Evolutionary conservation across 345 rosid genomes (phyloP).

Genomic region (Brassica incana): DNA sequence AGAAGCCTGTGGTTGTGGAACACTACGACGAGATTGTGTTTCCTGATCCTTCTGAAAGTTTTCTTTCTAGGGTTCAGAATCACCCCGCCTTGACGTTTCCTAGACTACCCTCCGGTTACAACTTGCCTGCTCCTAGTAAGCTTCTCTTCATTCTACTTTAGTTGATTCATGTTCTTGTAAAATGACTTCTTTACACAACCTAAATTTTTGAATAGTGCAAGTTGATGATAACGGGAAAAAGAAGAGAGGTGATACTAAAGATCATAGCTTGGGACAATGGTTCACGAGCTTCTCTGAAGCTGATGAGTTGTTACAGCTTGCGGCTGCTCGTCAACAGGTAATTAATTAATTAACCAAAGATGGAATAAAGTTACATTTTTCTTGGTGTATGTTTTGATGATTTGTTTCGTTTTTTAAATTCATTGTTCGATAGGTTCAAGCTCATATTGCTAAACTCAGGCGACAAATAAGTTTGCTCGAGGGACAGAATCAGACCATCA

Average conservation of each 20-base stretch:
- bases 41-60: slow-evolving; percentile 62
- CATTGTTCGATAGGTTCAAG: slow-evolving; percentile 56
- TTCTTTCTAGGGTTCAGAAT: slow-evolving; percentile 63
- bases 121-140: slow-evolving; percentile 60
- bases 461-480: slow-evolving; percentile 64
- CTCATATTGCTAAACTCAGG: slow-evolving; percentile 68
- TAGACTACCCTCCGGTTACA: slow-evolving; percentile 57
- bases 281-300: slow-evolving; percentile 71
- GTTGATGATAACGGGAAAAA: slow-evolving; percentile 45
- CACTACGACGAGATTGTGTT: slow-evolving; percentile 67
- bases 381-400: slow-evolving; percentile 5
- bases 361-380: not conserved
- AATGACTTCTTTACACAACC: not conserved
- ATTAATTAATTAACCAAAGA: not conserved
- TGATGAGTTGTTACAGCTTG: slow-evolving; percentile 66
- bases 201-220: slow-evolving; percentile 35
- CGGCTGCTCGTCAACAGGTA: slow-evolving; percentile 79
- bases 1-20: slow-evolving; percentile 75
- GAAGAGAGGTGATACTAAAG: slow-evolving; percentile 66
- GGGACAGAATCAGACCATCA: slow-evolving; percentile 65
- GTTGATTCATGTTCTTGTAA: slow-evolving; percentile 6
- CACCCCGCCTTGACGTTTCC: slow-evolving; percentile 68
- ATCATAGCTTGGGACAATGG: slow-evolving; percentile 56
- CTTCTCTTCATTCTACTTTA: not conserved
- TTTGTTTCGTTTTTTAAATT: not conserved